Conservation (phyloP, 2,329 filamentous ascomycete species). For the Chaetomium sp. region DNA sequence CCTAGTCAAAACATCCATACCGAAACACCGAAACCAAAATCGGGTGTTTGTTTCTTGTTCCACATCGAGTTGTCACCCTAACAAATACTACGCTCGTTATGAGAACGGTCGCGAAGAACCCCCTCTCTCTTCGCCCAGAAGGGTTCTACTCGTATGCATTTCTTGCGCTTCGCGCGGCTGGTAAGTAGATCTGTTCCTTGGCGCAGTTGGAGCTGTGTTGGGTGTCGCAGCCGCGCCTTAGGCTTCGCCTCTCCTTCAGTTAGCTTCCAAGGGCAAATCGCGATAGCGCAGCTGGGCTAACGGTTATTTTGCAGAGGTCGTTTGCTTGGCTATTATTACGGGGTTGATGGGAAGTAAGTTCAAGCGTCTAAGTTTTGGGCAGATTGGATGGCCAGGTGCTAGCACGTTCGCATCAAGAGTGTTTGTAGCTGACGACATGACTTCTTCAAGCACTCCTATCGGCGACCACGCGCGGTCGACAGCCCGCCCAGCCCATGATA, state of each 20-base stretch:
- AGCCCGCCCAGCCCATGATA: slow-evolving; percentile 65
- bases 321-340: slow-evolving; percentile 69
- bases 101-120: slow-evolving; percentile 32
- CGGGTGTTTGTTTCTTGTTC: not conserved
- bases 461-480: slow-evolving; percentile 60
- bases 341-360: slow-evolving; percentile 60
- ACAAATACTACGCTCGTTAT: too few species aligned
- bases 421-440: not conserved
- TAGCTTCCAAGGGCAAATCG: too few species aligned
- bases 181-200: not conserved
- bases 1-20: too few species aligned
- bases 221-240: too few species aligned
- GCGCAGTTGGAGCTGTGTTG: too few species aligned
- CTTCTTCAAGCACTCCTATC: slow-evolving; percentile 53
- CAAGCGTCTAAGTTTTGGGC: not conserved
- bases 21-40: not conserved
- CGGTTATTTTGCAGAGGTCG: slow-evolving; percentile 41
- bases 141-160: slow-evolving; percentile 61
- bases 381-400: too few species aligned
- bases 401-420: too few species aligned
- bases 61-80: too few species aligned
- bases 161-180: slow-evolving; percentile 60
- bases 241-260: too few species aligned
- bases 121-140: slow-evolving; percentile 51
- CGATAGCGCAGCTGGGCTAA: not conserved